These are phyloP conservation scores for Pyrenochaeta sp. DNA, from an alignment of 2,329 filamentous ascomycete genomes.

Conservation along the genomic window DNA sequence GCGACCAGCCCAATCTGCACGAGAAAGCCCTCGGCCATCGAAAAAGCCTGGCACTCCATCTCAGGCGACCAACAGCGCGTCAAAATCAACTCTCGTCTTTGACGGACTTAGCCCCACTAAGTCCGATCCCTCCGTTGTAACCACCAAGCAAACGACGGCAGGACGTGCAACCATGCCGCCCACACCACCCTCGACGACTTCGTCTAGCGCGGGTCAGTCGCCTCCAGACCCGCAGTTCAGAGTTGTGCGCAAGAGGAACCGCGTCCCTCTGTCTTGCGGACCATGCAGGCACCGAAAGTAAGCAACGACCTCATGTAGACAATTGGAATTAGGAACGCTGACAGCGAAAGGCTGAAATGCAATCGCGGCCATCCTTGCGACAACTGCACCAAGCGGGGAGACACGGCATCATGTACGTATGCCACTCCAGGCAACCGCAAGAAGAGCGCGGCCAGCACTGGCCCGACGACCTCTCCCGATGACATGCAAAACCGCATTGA, in stretches of 20 bases:
- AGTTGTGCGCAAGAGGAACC: constrained; percentile 89
- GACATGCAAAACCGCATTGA: constrained; percentile 99
- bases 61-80: constrained; percentile 11
- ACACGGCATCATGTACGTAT: constrained; percentile 84
- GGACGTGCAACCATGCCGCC: constrained; percentile 68
- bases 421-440: constrained; percentile 74
- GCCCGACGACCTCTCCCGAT: constrained; percentile 72
- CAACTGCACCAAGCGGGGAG: constrained; percentile 90
- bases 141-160: background rate
- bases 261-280: constrained; percentile 89
- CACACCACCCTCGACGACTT: constrained; percentile 79
- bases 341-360: constrained; percentile 75
- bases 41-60: background rate
- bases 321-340: constrained; percentile 16
- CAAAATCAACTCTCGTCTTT: constrained; percentile 11
- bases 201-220: constrained; percentile 79
- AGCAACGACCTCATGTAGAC: constrained; percentile 20
- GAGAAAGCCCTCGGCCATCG: constrained; percentile 6
- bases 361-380: constrained; percentile 91
- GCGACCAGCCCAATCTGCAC: constrained; percentile 11
- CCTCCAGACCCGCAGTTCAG: constrained; percentile 87
- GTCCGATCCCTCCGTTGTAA: constrained; percentile 21
- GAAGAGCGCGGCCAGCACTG: constrained; percentile 69
- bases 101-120: constrained; percentile 37
- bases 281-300: constrained; percentile 93